Evolutionary conservation across 352 stramenopile genomes (phyloP), one percentile per base, ranked within the genome.

Genomic region (Pythium aquatile): DNA sequence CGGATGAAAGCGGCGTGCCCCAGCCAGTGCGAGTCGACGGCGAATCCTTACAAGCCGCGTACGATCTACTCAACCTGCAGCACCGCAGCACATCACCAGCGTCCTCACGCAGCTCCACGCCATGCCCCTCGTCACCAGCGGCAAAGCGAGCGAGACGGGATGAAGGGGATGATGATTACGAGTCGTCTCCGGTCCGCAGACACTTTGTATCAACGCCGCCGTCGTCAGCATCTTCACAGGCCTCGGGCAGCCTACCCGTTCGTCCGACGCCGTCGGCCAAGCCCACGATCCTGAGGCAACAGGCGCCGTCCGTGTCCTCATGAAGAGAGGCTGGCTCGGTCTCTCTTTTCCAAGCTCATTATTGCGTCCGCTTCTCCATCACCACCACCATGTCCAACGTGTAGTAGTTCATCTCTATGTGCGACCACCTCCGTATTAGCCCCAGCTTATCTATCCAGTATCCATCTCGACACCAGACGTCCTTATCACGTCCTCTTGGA

Each of bases 21-120:
- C 63, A 78, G n/a, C 60, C 70, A 1, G 63, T 86, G 24, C 68
- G 70, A 37, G 69, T 91, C 16, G 82, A 91, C 48, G 78, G 80
- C 5, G 82, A 91, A 39, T 91, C 82, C 9, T 69, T 91, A 16
- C 80, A 89, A 63, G 82, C 82, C 8, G 82, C 82, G 2, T 89
- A 91, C 40, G 78, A 91, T 29, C 65, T 91, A 46, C 67, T 91
- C 24, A 83, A 79, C n/a, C 60, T 91, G 55, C 81, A 74, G 58
- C 62, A 63, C 3, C 66, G 64, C 51, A 62, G 59, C 20, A 29
- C 56, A 17, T 68, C 60, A 5, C 49, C 57, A 0, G 60, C 55
- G 20, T 42, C 42, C 11, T 68, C 65, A 35, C 33, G 53, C 39
- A 61, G 58, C 54, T 72, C 65, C 5, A 64, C 58, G 26, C 65